These are phyloP conservation scores for Xylariaceae sp. DNA, from an alignment of 2,329 filamentous ascomycete genomes.

Conservation along the genomic window DNA sequence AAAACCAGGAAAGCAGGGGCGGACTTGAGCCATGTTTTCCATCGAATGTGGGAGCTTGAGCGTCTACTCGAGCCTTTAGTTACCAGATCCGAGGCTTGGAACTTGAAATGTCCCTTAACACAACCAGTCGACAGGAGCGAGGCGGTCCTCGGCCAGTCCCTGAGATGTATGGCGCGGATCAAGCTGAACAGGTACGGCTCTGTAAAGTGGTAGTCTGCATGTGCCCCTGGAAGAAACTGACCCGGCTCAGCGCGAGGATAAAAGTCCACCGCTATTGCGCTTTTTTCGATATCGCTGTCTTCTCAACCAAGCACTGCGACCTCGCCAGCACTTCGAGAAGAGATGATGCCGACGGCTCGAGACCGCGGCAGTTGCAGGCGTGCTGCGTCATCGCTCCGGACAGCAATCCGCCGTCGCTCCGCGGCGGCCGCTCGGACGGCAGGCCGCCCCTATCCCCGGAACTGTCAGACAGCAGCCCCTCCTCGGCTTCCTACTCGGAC, in stretches of 20 bases:
- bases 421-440: conserved; percentile 9
- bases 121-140: conserved; percentile 32
- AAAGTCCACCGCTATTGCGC: conserved; percentile 45
- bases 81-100: conserved; percentile 28
- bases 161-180: conserved; percentile 40
- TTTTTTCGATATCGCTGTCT: conserved; percentile 42
- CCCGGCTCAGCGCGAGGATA: conserved; percentile 42
- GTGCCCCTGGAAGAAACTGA: too few relatives aligned
- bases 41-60: conserved; percentile 34
- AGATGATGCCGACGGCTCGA: conserved; percentile 16
- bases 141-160: conserved; percentile 32
- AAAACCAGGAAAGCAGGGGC: conserved; percentile 29
- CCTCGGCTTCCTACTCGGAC: conserved; percentile 11
- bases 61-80: conserved; percentile 29
- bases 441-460: conserved; percentile 22
- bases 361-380: conserved; percentile 24
- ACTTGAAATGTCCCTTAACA: conserved; percentile 24
- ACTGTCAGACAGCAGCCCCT: conserved; percentile 21
- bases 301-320: conserved; percentile 42
- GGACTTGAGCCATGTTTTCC: conserved; percentile 32
- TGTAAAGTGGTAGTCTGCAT: too few relatives aligned
- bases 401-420: conserved; percentile 8
- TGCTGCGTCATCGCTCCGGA: conserved; percentile 27
- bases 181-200: conserved; percentile 39
- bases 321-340: conserved; percentile 27